Conservation (phyloP, 192 early-diverging fungal species). For the Coemansia sp. region DNA sequence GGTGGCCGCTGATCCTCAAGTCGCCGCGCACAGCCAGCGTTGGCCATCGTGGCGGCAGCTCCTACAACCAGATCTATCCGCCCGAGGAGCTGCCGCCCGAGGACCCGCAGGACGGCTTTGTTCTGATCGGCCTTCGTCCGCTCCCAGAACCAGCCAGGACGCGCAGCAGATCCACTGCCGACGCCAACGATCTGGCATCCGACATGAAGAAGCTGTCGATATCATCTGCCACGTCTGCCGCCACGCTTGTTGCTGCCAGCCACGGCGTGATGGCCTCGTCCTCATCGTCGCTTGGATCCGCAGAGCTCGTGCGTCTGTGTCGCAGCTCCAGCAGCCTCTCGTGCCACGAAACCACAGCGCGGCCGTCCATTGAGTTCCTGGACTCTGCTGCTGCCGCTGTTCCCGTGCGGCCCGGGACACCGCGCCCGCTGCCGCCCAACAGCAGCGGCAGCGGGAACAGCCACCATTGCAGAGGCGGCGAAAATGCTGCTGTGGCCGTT, state of each 20-base stretch:
- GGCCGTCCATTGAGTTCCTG: slow-evolving; percentile 32
- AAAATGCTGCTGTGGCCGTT: slow-evolving; percentile 8
- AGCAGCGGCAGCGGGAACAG: slow-evolving; percentile 4
- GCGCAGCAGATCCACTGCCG: slow-evolving; percentile 16
- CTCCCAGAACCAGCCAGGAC: slow-evolving; percentile 42
- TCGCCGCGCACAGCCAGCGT: slow-evolving; percentile 20
- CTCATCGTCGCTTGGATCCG: slow-evolving; percentile 16
- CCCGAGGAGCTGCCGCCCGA: slow-evolving; percentile 3
- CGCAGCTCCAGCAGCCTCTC: slow-evolving; percentile 48
- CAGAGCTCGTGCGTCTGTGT: slow-evolving; percentile 36
- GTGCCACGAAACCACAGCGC: slow-evolving; percentile 39
- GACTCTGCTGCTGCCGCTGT: not conserved
- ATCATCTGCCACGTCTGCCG: slow-evolving; percentile 38
- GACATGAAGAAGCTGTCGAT: slow-evolving; percentile 39
- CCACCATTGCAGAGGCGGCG: not conserved
- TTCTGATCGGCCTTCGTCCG: slow-evolving; percentile 40
- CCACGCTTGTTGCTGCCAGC: slow-evolving; percentile 24
- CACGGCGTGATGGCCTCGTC: not conserved
- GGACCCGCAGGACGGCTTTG: slow-evolving; percentile 50
- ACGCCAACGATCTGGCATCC: not conserved
- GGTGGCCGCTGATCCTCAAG: slow-evolving; percentile 45
- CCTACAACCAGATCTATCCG: not conserved
- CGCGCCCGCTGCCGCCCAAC: not conserved
- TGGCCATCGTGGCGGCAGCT: not conserved
- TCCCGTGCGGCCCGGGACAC: not conserved